A percentile compares a stretch with the other conserved stretches of the same genome.
Evolutionary conservation across 176 grass and related monocot genomes (phyloP).

Genomic region (Calamus simplicifolius): DNA sequence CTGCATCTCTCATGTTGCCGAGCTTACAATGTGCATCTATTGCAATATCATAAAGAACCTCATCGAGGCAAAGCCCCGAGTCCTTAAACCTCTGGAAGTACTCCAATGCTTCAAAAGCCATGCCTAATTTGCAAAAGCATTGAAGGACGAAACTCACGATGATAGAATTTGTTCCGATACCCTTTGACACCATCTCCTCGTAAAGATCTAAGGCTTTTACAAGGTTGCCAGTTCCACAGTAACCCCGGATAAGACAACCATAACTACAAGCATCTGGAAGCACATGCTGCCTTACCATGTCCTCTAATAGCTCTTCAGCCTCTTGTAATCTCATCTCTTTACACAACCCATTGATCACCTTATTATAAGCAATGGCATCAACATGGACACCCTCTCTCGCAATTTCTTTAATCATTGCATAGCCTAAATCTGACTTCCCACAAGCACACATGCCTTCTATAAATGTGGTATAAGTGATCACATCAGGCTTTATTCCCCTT

Average conservation of each 20-base stretch:
- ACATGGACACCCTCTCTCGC: constrained; percentile 22
- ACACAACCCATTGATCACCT: constrained; percentile 62
- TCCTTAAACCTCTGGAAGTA: constrained; percentile 50
- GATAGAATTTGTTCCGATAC: constrained; percentile 37
- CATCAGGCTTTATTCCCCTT: constrained; percentile 43
- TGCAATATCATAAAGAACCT: constrained; percentile 57
- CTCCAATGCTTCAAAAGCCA: constrained; percentile 31
- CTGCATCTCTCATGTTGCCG: constrained; percentile 45
- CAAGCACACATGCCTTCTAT: constrained; percentile 40
- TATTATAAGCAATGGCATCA: constrained; percentile 51
- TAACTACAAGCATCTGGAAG: constrained; percentile 42
- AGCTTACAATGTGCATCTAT: constrained; percentile 54
- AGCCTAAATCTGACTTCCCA: constrained; percentile 36
- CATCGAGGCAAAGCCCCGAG: constrained; percentile 41
- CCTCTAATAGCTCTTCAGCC: constrained; percentile 67
- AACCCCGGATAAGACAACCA: constrained; percentile 43
- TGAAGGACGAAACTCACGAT: constrained; percentile 50
- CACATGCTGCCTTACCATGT: constrained; percentile 28
- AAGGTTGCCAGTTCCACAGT: constrained; percentile 41
- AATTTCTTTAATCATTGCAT: constrained; percentile 36
- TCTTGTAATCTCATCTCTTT: constrained; percentile 51
- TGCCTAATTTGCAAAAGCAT: constrained; percentile 39
- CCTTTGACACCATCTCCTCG: constrained; percentile 45
- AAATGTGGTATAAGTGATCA: constrained; percentile 35
- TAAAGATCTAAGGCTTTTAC: constrained; percentile 47